A percentile compares a stretch with the other conserved stretches of the same genome.
Conservation (phyloP, 441 rosid species). For the Gossypium schwendimanii region DNA sequence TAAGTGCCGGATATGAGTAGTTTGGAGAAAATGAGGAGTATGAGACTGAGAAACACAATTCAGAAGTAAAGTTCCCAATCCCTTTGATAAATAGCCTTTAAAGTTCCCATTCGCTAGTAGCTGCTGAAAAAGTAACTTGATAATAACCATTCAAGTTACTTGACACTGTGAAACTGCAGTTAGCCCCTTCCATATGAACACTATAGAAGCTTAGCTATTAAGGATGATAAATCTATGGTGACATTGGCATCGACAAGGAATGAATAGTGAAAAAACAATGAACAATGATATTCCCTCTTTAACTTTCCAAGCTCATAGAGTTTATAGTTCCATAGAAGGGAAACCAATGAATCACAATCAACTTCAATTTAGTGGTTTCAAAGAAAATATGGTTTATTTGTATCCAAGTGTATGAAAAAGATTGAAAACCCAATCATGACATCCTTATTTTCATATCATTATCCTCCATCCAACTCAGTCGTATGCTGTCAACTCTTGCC, state of each 20-base stretch:
- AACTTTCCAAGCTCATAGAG: not conserved
- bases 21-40: not conserved
- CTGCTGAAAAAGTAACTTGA: not conserved
- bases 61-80: not conserved
- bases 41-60: not conserved
- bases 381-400: not conserved
- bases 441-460: constrained; percentile 5
- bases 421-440: constrained; percentile 9
- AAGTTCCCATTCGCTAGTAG: not conserved
- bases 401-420: constrained; percentile 3
- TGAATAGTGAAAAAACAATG: not conserved
- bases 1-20: not conserved
- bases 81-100: not conserved
- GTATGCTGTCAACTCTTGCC: constrained; percentile 18
- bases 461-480: not conserved
- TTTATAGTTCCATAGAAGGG: constrained; percentile 13
- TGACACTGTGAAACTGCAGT: not conserved
- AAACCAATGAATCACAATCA: not conserved
- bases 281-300: not conserved
- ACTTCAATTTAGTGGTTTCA: constrained; percentile 7
- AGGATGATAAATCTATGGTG: constrained; percentile 1
- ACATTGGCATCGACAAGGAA: not conserved
- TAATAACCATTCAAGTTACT: not conserved
- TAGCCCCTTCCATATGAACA: not conserved
- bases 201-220: not conserved